A percentile compares a stretch with the other conserved stretches of the same genome.
Conservation (phyloP, 1,284 basidiomycete species). For the Cutaneotrichosporon sp. region DNA sequence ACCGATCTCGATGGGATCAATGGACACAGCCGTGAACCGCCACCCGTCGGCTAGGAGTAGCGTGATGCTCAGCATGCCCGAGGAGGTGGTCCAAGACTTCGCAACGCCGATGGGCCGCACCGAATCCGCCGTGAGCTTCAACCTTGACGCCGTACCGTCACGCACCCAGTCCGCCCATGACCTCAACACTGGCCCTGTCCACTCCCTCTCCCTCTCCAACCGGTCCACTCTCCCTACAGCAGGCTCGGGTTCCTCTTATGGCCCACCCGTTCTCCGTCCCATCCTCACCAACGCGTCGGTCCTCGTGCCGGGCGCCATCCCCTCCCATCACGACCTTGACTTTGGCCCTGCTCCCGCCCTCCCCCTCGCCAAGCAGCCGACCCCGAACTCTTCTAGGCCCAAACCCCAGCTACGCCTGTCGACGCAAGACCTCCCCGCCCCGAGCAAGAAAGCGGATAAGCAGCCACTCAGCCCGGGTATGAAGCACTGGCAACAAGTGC, state of each 20-base stretch:
- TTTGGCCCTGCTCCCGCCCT: too few relatives aligned
- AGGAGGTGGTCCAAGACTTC: neutral
- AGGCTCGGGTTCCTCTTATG: neutral
- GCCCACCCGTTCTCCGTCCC: neutral
- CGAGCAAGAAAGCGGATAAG: conserved; percentile 13
- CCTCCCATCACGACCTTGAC: too few relatives aligned
- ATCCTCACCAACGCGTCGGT: neutral
- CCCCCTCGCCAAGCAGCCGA: too few relatives aligned
- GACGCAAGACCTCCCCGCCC: neutral
- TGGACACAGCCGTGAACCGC: neutral
- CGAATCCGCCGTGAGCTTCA: neutral
- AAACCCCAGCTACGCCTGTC: conserved; percentile 1
- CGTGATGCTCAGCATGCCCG: neutral
- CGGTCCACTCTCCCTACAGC: neutral
- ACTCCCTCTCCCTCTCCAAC: neutral
- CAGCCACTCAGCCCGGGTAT: conserved; percentile 34
- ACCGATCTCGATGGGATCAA: neutral
- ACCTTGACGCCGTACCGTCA: neutral
- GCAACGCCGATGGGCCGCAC: neutral
- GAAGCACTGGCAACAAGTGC: conserved; percentile 49
- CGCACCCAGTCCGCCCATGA: neutral
- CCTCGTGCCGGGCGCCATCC: neutral
- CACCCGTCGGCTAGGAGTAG: neutral
- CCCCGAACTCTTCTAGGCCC: neutral
- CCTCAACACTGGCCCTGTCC: neutral